Percentiles rank a stretch among this genome's conserved stretches.
Evolutionary conservation across 2,329 filamentous ascomycete species (phyloP).

Genomic region (Lasiodiplodia theobromae): DNA sequence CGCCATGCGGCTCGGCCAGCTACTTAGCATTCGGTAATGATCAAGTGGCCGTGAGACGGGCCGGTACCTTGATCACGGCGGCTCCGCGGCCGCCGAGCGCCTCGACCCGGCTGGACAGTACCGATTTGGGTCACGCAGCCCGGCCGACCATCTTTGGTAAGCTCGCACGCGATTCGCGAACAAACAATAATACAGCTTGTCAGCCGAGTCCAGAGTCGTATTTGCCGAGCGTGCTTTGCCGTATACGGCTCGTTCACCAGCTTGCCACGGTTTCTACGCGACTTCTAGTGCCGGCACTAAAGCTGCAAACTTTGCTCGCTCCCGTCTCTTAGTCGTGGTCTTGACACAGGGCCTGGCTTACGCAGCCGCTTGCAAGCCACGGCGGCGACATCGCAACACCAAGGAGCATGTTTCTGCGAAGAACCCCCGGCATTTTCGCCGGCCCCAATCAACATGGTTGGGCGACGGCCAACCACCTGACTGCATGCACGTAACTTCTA

Average conservation of each 20-base stretch:
- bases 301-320: conserved; percentile 16
- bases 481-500: conserved; percentile 4
- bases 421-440: conserved; percentile 18
- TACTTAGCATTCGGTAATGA: conserved; percentile 10
- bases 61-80: conserved; percentile 16
- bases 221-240: neutral
- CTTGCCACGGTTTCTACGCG: neutral
- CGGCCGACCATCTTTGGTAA: neutral
- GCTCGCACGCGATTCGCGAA: neutral
- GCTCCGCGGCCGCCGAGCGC: conserved; percentile 11
- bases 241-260: neutral
- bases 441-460: conserved; percentile 3
- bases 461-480: conserved; percentile 1
- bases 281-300: conserved; percentile 9
- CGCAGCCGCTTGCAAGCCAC: neutral
- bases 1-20: conserved; percentile 2
- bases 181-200: neutral
- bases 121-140: neutral
- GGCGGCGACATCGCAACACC: conserved; percentile 6
- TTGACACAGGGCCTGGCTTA: neutral
- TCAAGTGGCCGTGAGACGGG: conserved; percentile 8
- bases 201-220: neutral
- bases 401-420: conserved; percentile 15
- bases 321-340: neutral
- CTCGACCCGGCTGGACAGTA: neutral